Evolutionary conservation across 2,329 filamentous ascomycete genomes (phyloP).

Genomic region (Colletotrichum gloeosporioides): DNA sequence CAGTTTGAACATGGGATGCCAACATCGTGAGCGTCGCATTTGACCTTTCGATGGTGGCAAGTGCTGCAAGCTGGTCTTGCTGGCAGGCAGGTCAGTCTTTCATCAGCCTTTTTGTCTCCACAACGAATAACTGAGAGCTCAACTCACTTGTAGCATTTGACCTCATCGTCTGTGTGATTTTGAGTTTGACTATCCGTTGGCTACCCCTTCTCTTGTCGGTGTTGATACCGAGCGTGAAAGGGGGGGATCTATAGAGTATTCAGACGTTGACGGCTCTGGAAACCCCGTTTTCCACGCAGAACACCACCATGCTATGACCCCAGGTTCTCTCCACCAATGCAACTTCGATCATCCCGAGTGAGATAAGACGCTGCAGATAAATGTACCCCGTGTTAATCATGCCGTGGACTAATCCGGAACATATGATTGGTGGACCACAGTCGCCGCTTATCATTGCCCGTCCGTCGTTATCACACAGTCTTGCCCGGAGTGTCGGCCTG

Average conservation of each 20-base stretch:
- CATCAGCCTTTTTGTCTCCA: background rate
- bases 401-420: background rate
- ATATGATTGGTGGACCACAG: background rate
- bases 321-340: background rate
- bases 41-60: constrained; percentile 6
- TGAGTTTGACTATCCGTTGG: background rate
- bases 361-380: background rate
- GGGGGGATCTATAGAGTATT: background rate
- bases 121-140: background rate
- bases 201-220: background rate
- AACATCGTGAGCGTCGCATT: constrained; percentile 8
- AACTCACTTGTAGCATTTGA: background rate
- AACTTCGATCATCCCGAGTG: background rate
- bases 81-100: background rate
- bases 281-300: background rate
- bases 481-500: background rate
- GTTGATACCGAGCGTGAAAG: background rate
- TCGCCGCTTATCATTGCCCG: background rate
- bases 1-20: constrained; percentile 7
- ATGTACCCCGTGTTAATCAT: background rate
- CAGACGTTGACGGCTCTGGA: background rate
- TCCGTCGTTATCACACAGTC: background rate
- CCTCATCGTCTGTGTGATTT: background rate
- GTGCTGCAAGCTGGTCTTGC: background rate
- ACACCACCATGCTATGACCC: background rate